Conservation (phyloP, 2,329 filamentous ascomycete species). For the Sporothrix humicola region DNA sequence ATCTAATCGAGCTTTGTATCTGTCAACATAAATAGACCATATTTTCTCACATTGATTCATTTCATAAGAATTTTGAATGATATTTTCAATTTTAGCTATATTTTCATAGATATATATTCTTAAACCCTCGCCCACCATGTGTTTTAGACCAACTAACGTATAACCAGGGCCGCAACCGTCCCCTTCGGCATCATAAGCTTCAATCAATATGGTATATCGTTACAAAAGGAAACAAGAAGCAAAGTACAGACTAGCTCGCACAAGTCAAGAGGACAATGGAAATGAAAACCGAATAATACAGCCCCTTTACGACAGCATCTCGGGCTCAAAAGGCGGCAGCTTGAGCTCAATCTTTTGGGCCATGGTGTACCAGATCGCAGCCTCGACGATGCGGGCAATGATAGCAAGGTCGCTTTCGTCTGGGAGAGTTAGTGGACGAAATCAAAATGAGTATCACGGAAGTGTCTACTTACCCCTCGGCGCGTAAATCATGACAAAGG, state of each 20-base stretch:
- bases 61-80: neutral
- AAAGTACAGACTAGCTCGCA: slow-evolving; percentile 4
- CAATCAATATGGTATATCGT: slow-evolving; percentile 12
- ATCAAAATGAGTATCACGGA: neutral
- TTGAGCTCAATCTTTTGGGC: slow-evolving; percentile 51
- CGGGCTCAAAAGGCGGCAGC: slow-evolving; percentile 25
- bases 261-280: neutral
- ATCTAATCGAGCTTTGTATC: neutral
- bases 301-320: neutral
- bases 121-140: too few species aligned
- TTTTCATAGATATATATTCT: neutral
- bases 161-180: neutral
- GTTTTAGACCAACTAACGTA: neutral
- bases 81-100: neutral
- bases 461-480: slow-evolving; percentile 58
- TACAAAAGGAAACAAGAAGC: slow-evolving; percentile 10
- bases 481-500: slow-evolving; percentile 84
- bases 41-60: too few species aligned
- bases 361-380: slow-evolving; percentile 71
- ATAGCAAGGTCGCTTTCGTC: slow-evolving; percentile 69
- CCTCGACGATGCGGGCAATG: slow-evolving; percentile 72
- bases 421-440: slow-evolving; percentile 38
- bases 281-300: too few species aligned
- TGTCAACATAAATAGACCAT: neutral
- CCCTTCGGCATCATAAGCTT: neutral